Evolutionary conservation across 352 stramenopile species (phyloP).

Genomic region (Pythium dissimile): DNA sequence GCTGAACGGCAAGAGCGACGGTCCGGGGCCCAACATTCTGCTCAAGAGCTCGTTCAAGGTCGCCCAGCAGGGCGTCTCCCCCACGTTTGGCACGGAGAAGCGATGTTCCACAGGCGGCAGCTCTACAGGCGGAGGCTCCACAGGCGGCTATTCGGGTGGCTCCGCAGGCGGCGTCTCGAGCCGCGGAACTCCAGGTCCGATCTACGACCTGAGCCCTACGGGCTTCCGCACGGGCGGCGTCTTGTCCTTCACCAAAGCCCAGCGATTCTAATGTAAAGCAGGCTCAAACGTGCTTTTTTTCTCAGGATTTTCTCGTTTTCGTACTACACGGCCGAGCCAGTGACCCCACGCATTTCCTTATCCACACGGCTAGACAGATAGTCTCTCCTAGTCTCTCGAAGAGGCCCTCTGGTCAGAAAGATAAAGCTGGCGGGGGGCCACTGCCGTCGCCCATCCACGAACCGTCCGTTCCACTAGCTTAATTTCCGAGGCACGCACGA

Average conservation of each 20-base stretch:
- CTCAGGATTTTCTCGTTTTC: neutral
- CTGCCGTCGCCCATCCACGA: neutral
- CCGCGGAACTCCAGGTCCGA: constrained; percentile 37
- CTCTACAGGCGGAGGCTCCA: too few relatives aligned
- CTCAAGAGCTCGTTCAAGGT: constrained; percentile 55
- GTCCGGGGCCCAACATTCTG: constrained; percentile 60
- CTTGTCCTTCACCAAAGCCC: constrained; percentile 66
- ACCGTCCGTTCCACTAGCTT: neutral
- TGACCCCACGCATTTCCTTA: neutral
- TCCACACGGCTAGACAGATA: neutral
- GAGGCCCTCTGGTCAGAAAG: neutral
- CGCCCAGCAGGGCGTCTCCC: constrained; percentile 38
- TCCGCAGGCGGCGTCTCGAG: too few relatives aligned
- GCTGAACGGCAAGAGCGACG: constrained; percentile 49
- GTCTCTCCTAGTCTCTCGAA: too few relatives aligned
- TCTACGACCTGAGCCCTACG: constrained; percentile 68
- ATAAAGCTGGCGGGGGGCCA: too few relatives aligned
- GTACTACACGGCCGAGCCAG: neutral
- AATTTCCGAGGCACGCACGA: neutral
- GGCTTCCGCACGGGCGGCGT: constrained; percentile 52
- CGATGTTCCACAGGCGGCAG: constrained; percentile 33
- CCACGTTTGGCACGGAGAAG: constrained; percentile 71
- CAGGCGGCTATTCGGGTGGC: too few relatives aligned
- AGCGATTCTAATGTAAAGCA: constrained; percentile 38
- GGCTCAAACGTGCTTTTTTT: neutral